phyloP scores from a whole-genome alignment of 352 stramenopile species.

The Pseudoperonospora humuli region DNA sequence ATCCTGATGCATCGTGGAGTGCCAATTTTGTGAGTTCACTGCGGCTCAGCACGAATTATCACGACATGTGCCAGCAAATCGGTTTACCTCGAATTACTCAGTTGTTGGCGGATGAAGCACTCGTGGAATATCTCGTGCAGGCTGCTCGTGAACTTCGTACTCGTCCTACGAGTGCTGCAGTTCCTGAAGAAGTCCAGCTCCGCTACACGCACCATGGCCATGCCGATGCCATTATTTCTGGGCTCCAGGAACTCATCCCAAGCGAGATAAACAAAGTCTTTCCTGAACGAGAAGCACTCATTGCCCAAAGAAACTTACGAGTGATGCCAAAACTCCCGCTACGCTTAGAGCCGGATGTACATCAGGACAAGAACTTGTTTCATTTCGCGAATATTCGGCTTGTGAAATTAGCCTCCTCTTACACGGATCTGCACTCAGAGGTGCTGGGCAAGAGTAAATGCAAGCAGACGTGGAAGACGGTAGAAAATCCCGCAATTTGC shows the following conservation, averaged over 20 bases:
- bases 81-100: constrained; percentile 54
- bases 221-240: constrained; percentile 32
- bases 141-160: constrained; percentile 44
- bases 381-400: constrained; percentile 64
- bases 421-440: constrained; percentile 73
- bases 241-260: constrained; percentile 24
- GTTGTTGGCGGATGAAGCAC: constrained; percentile 34
- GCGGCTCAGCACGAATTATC: constrained; percentile 63
- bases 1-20: constrained; percentile 66
- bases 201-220: constrained; percentile 51
- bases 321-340: constrained; percentile 50
- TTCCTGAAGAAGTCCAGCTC: constrained; percentile 40
- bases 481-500: constrained; percentile 78
- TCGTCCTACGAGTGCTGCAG: constrained; percentile 33
- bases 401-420: constrained; percentile 51
- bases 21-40: constrained; percentile 75
- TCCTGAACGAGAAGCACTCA: constrained; percentile 7
- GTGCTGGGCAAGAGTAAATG: constrained; percentile 66
- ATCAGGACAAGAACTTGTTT: constrained; percentile 26
- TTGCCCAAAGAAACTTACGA: constrained; percentile 41
- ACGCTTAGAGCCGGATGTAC: constrained; percentile 32
- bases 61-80: constrained; percentile 70
- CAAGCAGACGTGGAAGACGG: constrained; percentile 56
- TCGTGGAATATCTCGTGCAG: constrained; percentile 50
- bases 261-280: not conserved